Base-by-base conservation (phyloP, 2,329 filamentous ascomycete genomes). In the Trichoderma asperellum region DNA sequence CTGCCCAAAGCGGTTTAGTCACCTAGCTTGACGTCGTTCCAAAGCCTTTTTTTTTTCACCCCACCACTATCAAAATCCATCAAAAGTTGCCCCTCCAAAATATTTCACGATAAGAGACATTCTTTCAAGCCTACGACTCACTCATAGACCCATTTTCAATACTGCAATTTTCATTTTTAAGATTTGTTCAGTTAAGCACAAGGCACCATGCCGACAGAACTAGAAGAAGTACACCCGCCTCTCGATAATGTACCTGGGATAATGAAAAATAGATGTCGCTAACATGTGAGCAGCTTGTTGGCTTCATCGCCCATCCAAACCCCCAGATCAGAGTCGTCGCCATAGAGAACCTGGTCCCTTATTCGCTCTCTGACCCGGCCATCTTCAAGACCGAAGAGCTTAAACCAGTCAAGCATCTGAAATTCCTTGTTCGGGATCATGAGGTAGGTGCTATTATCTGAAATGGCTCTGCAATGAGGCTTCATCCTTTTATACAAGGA, bases 281-380 rank as follows among this genome's bases (percentile, higher is more conserved):
- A 27, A 70, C 43, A 6, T 43, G 34, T n/a, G 56, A 32, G 35
- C 74, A 97, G 93, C 89, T 97, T 66, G 93, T 97, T 71, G 93
- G 94, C 79, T 97, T 98, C 81, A 92, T 98, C 70, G 91, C 92
- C 80, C 91, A 97, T 82, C 92, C 92, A 70, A 97, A 96, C 78
- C 93, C 93, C 53, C 92, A 97, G 78, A 93, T 98, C 73, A 89
- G 96, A 74, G 89, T 93, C 78, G 86, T 95, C 73, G 94, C 94
- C 60, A 89, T 91, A 66, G 94, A 97, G 80, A 92, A 96, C 75
- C 86, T 97, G 43, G 89, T 97, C 57, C 92, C 93, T 12, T 98
- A 92, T 73, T 92, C 92, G 29, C 86, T 88, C 12, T 82, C 86
- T 1, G 87, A 97, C 73, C 91, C 92, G 0, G 83, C 85, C 0